Evolutionary conservation across 1,284 basidiomycete genomes (phyloP), one percentile per base, ranked within the genome.

Genomic region (Cutaneotrichosporon cutaneum): DNA sequence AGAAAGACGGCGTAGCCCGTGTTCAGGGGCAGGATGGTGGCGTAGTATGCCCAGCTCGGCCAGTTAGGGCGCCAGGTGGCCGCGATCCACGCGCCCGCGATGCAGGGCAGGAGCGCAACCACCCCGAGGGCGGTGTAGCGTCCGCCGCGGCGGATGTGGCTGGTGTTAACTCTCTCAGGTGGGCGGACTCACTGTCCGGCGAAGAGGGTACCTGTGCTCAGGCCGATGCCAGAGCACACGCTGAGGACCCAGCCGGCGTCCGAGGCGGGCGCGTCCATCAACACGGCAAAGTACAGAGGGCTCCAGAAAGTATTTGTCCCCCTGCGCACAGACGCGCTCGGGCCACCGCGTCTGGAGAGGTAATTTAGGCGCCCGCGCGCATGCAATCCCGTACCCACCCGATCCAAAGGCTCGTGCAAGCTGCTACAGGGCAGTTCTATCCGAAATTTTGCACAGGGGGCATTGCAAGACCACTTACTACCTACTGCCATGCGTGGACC

Each of bases 151-250:
- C 74, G 72, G 53, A 81, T 81, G 50, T 78, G 68, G 50, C 77
- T 79, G 56, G 2, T 16, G 51, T 68, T 56, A 65, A 59, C 47
- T 18, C 8, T 32, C 3, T 14, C 32, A 53, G 14, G n/a, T 6
- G n/a, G 14, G 0, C 8, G 2, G 7, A 73, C 77, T 69, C 73
- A 91, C 88, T 91, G 89, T 72, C 94, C 94, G 47, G 92, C 90
- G 58, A 90, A 83, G 22, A 97, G 84, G 65, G 90, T 92, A 30
- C 93, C 92, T 2, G 85, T 82, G 7, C 91, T 88, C 60, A 94
- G 84, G 52, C 89, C 89, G 58, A 90, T 77, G 84, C 92, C 92
- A 88, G 66, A 94, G 81, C 60, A 95, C 76, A 82, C 89, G 87
- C 52, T 71, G 22, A 75, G 62, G 44, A 77, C 70, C 14, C 91